These are phyloP conservation scores for Talaromyces marneffei DNA, from an alignment of 2,329 filamentous ascomycete species.

Conservation along the genomic window DNA sequence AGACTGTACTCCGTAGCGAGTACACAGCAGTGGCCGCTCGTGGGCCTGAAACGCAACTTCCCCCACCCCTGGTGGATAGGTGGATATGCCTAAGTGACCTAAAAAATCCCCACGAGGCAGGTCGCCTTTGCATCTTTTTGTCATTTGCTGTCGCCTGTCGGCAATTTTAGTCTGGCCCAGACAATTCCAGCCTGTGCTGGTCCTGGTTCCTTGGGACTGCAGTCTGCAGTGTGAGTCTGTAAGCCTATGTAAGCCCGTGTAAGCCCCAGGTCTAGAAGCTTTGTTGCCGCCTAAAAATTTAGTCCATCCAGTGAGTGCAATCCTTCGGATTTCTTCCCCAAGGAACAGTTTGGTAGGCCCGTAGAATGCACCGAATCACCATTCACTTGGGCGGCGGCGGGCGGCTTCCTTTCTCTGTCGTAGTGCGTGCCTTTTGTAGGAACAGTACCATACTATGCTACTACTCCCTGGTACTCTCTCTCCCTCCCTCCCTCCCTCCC, in stretches of 20 bases:
- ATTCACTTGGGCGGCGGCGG: background rate
- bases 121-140: background rate
- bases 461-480: no score
- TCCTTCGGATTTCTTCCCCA: background rate
- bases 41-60: slow-evolving; percentile 1
- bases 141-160: background rate
- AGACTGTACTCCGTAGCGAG: background rate
- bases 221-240: background rate
- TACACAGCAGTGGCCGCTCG: background rate
- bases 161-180: background rate
- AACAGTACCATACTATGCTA: background rate
- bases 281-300: background rate
- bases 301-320: background rate
- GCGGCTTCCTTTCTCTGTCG: background rate
- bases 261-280: background rate
- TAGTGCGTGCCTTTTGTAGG: background rate
- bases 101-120: background rate
- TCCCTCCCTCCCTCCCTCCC: no score
- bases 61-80: background rate
- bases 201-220: background rate
- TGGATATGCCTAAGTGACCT: background rate
- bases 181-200: background rate
- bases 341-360: background rate
- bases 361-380: background rate
- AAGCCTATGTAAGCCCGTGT: no score